These are phyloP conservation scores for Plasmodium gallinaceum DNA, from an alignment of 169 alveolate species.

Conservation along the genomic window DNA sequence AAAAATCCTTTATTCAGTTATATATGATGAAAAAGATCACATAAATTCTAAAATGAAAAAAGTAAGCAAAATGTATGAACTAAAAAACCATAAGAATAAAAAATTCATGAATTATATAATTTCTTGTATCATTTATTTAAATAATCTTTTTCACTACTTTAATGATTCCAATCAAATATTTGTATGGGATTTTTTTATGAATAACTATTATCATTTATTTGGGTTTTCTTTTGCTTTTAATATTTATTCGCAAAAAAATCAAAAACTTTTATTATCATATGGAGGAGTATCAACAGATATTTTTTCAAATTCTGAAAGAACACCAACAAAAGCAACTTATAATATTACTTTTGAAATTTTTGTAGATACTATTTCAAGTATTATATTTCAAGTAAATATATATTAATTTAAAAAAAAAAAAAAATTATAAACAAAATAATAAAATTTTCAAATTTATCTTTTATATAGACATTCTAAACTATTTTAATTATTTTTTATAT, in stretches of 20 bases:
- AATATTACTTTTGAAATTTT: conserved; percentile 48
- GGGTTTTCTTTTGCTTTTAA: conserved; percentile 36
- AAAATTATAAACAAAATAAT: too few relatives aligned
- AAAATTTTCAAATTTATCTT: not conserved
- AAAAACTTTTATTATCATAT: conserved; percentile 9
- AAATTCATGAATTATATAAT: conserved; percentile 21
- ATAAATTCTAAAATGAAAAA: conserved; percentile 26
- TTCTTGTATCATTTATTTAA: conserved; percentile 31
- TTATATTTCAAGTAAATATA: conserved; percentile 37
- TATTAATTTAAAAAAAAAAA: conserved; percentile 1
- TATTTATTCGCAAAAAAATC: conserved; percentile 15
- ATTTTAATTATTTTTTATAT: too few relatives aligned
- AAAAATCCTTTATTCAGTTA: conserved; percentile 15
- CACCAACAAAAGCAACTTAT: conserved; percentile 7
- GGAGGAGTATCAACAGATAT: conserved; percentile 50
- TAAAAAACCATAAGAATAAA: conserved; percentile 27
- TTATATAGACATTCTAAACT: not conserved
- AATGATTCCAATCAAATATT: conserved; percentile 28
- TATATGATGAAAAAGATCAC: not conserved
- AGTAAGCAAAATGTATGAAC: conserved; percentile 33
- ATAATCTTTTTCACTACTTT: conserved; percentile 43
- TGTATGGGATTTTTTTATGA: conserved; percentile 56
- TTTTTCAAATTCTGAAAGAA: not conserved
- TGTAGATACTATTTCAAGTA: conserved; percentile 35
- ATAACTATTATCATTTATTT: conserved; percentile 23